Base-by-base conservation (phyloP, 2,329 filamentous ascomycete species). In the Xylaria sp. region DNA sequence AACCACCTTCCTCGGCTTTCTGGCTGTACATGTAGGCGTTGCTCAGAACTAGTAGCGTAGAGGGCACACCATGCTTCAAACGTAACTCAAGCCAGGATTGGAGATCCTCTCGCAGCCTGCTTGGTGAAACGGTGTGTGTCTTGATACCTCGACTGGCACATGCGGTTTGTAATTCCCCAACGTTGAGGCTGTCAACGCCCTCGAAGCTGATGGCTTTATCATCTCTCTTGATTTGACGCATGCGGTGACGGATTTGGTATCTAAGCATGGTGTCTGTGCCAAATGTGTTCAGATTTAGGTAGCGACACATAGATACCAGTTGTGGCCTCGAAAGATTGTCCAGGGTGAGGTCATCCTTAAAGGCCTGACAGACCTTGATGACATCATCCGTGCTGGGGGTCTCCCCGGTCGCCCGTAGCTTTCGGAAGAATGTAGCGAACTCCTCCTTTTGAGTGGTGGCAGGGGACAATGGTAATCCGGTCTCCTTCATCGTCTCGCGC, bases 201-300 rank as follows among this genome's bases (percentile, higher is more conserved):
- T 99, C 96, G 77, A 91, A 97, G 79, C 90, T 92, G 78, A 99
- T 99, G 71, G 94, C 94, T 73, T 90, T 91, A 82, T 99, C 96
- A 77, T 99, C 96, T 71, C 95, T 91, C 89, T 99, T 99, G 86
- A 98, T 98, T 82, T 99, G 96, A 75, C 95, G 90, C 96, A 99
- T 99, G 70, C 95, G 93, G 82, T 98, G 94, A 66, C 96, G 93
- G 76, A 99, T 90, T 79, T 97, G 94, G 83, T 99, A 99, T 63
- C 96, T 93, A 60, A 99, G 90, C 92, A 99, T 97, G 80, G 94
- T 93, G 81, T 99, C 96, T 25, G 96, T 98, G 72, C 96, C 96
- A 76, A 98, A 97, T 0, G 94, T 95, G 83, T 95, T 96, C 65
- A 99, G 88, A 82, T 97, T 97, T 91, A 99, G 94, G 84, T 99